Base-by-base conservation (phyloP, 2,329 filamentous ascomycete genomes). In the Botrytis medusae region DNA sequence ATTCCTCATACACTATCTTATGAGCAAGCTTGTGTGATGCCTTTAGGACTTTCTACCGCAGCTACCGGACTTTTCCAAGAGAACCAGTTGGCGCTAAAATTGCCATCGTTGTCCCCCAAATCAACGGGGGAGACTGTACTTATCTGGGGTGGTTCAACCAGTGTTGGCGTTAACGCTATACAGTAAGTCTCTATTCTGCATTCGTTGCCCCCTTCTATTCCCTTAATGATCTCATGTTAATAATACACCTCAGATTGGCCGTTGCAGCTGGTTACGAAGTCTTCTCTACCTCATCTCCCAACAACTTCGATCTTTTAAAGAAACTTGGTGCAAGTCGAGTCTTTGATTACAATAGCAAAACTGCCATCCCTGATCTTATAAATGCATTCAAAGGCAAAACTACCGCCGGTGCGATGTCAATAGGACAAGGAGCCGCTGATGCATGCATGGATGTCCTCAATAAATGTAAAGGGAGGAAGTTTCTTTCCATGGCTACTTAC, bases 201-300 rank as follows among this genome's bases (percentile, higher is more conserved):
- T n/a, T n/a, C 16, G 25, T 14, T 54, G 16, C 25, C 25, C 5
- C 20, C 14, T 20, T 14, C 18, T 6, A 3, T 18, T 18, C 12
- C 14, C 16, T 22, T n/a, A 7, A 48, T 46, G 8, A 22, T 25
- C 22, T 46, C 2, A 7, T 37, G 29, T 32, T 72, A 7, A 68
- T 8, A 9, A 20, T 12, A 20, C 22, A 22, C 29, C 22, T 25
- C 10, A 72, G 70, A 74, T 79, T 86, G 4, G 84, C 83, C 1
- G 80, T 79, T 0, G 83, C 81, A 2, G 80, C 84, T 14, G 84
- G 84, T 10, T 81, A 84, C 69, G 82, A 83, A 57, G 83, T 86
- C 14, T 74, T 84, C 44, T 75, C 81, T 8, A 83, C 82, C 5
- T 80, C 80, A 29, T 76, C 74, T 82, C 82, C 22, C 76, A 81